phyloP scores from a whole-genome alignment of 768 basidiomycete genomes.

The Mrakia hoshinonis region DNA sequence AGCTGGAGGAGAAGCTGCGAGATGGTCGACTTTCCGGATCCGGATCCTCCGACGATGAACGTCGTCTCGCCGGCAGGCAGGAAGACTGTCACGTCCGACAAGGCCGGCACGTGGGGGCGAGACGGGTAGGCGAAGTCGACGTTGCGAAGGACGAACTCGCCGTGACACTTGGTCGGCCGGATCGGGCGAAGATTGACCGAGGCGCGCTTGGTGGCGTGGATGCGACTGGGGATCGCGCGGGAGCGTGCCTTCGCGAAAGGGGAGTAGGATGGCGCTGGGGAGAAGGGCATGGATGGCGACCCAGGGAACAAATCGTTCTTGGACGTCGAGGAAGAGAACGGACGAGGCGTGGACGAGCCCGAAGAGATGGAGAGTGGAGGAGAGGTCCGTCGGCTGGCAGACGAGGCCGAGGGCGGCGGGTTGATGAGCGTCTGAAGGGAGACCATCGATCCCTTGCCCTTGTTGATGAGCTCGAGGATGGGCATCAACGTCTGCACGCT shows the following conservation, averaged over 20 bases:
- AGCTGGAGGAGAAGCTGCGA: conserved; percentile 59
- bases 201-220: conserved; percentile 30
- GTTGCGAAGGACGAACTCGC: conserved; percentile 57
- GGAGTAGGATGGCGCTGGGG: conserved; percentile 17
- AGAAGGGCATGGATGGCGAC: neutral
- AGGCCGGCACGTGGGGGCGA: conserved; percentile 54
- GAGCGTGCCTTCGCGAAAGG: conserved; percentile 16
- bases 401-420: conserved; percentile 32
- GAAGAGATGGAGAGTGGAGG: conserved; percentile 14
- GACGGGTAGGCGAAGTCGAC: conserved; percentile 68
- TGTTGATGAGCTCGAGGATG: conserved; percentile 62
- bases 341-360: neutral
- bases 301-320: neutral
- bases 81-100: conserved; percentile 56
- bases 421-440: conserved; percentile 57
- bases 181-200: conserved; percentile 53
- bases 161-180: conserved; percentile 54
- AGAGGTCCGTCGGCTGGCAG: neutral
- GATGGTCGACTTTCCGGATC: conserved; percentile 68
- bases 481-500: conserved; percentile 84
- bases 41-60: conserved; percentile 70
- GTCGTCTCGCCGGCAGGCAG: conserved; percentile 64
- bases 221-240: conserved; percentile 13
- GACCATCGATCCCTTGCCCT: conserved; percentile 74
- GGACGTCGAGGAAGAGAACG: conserved; percentile 3